Evolutionary conservation across 495 filamentous ascomycete genomes (phyloP), one percentile per base, ranked within the genome.

Genomic region (Trichoderma virens): DNA sequence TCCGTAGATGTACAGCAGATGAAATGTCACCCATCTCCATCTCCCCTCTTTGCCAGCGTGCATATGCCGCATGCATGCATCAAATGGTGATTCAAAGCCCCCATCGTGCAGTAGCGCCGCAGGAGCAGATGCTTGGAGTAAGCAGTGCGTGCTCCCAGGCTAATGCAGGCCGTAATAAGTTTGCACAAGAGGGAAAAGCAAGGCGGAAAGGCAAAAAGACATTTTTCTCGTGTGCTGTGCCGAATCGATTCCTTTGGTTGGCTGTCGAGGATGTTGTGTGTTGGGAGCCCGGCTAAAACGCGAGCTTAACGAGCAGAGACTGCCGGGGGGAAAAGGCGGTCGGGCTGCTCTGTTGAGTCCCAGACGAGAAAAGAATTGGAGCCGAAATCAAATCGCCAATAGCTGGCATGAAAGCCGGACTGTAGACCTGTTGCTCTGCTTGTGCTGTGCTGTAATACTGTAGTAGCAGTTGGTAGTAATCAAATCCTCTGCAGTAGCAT

Each of bases 101-200:
- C 51, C 51, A 25, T 56, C 51, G 25, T 56, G 51, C 51, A 56
- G 51, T 56, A 56, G 51, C 18, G 51, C 51, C 11, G 51, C 51
- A 20, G 51, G 25, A n/a, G 51, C 25, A 47, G 51, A 7, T 28
- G 16, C 11, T 28, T 27, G 25, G 51, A 56, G 20, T 56, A 27
- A 56, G 51, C 51, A 30, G 51, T 56, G 25, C 51, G 51, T 31
- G 51, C 51, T 28, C 23, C 51, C 30, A 56, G 25, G 20, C 20
- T n/a, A n/a, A 56, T 56, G 51, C 51, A 56, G 25, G 51, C 20
- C 25, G 34, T 35, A 35, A 35, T 27, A 11, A 56, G 51, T 30
- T 56, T 13, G 27, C 51, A 56, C 51, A 27, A 56, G 20, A 30
- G 25, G 30, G 20, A 28, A 20, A 16, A 47, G 43, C 43, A 35